Conservation (phyloP, 176 grass and related monocot species). For the Aegilops umbellulata region DNA sequence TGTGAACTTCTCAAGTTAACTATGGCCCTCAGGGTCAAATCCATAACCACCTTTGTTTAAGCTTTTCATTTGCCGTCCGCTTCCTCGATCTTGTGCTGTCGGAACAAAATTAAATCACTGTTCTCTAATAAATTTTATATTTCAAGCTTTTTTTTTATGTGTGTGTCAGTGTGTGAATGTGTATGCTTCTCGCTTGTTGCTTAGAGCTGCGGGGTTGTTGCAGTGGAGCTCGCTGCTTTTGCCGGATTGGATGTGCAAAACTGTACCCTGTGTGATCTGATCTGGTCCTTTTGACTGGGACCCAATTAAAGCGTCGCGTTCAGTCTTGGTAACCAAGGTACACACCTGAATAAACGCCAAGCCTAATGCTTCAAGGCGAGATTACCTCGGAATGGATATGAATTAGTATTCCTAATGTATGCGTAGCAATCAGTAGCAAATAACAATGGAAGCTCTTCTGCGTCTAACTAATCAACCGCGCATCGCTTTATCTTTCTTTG, state of each 20-base stretch:
- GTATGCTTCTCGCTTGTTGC: conserved; percentile 8
- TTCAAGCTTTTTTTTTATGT: background rate
- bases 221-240: conserved; percentile 37
- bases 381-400: conserved; percentile 15
- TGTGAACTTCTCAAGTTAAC: conserved; percentile 52
- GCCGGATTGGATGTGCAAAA: conserved; percentile 27
- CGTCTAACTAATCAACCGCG: background rate
- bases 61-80: background rate
- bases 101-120: conserved; percentile 7
- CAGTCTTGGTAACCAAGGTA: conserved; percentile 49
- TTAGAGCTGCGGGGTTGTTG: conserved; percentile 38
- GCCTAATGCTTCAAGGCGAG: conserved; percentile 40
- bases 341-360: conserved; percentile 34
- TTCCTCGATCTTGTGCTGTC: background rate
- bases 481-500: background rate
- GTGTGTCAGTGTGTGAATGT: background rate
- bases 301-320: conserved; percentile 26
- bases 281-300: conserved; percentile 18
- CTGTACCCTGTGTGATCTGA: conserved; percentile 28
- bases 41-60: conserved; percentile 4
- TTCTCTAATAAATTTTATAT: background rate
- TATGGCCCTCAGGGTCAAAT: conserved; percentile 30
- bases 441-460: background rate
- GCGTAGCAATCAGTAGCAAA: background rate
- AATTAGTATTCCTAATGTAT: conserved; percentile 12